These are phyloP conservation scores for Podospora appendiculata DNA, from an alignment of 495 filamentous ascomycete genomes.

Conservation along the genomic window DNA sequence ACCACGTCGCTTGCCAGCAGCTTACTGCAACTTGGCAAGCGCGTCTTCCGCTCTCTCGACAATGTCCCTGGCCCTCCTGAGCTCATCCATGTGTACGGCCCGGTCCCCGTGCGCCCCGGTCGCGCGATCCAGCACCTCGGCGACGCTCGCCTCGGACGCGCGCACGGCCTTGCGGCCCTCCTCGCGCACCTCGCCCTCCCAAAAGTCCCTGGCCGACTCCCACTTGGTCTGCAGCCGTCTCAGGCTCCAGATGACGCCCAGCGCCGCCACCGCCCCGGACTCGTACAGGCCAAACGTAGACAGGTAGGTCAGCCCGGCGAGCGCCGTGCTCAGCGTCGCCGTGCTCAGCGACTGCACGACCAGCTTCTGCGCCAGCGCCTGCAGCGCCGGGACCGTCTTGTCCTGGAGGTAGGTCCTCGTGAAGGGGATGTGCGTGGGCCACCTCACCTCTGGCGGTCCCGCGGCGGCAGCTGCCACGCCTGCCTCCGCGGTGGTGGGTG, in stretches of 20 bases:
- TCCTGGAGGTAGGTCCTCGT: constrained; percentile 53
- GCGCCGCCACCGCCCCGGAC: constrained; percentile 67
- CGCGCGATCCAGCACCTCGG: constrained; percentile 44
- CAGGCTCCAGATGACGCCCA: constrained; percentile 68
- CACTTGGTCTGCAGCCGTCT: constrained; percentile 70
- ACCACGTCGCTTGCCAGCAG: no score
- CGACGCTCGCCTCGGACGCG: constrained; percentile 58
- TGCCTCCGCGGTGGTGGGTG: neutral
- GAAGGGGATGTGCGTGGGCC: constrained; percentile 45
- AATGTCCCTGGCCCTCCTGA: constrained; percentile 47
- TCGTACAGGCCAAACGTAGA: constrained; percentile 59
- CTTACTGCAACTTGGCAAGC: constrained; percentile 14
- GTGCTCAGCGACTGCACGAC: constrained; percentile 67
- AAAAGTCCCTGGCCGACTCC: constrained; percentile 61
- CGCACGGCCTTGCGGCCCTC: constrained; percentile 67
- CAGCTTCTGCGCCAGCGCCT: constrained; percentile 71
- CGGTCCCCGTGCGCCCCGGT: constrained; percentile 8
- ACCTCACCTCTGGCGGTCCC: constrained; percentile 9
- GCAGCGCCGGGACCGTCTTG: constrained; percentile 63
- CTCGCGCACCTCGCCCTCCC: constrained; percentile 72
- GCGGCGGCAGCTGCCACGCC: neutral
- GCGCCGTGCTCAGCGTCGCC: constrained; percentile 50
- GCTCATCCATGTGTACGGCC: constrained; percentile 26
- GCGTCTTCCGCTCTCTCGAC: constrained; percentile 41
- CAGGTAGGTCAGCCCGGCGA: constrained; percentile 63